Conservation (phyloP, 176 grass and related monocot species). For the Secale cereale region DNA sequence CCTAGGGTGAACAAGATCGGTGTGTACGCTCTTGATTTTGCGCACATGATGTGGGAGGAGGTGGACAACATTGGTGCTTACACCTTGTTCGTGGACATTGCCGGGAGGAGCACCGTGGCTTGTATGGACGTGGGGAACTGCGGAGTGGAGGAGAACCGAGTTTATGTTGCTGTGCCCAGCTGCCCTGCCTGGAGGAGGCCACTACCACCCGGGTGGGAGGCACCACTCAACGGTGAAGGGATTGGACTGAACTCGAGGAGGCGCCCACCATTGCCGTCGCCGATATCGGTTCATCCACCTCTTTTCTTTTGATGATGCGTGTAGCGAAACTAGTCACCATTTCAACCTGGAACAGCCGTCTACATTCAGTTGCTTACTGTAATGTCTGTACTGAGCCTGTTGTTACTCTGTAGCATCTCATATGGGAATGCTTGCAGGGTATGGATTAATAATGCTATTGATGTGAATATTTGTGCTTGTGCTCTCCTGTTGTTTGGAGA, state of each 20-base stretch:
- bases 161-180: constrained; percentile 4
- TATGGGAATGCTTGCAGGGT: background rate
- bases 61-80: constrained; percentile 23
- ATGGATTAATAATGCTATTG: background rate
- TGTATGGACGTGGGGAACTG: constrained; percentile 24
- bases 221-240: background rate
- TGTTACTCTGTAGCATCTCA: background rate
- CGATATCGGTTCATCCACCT: constrained; percentile 29
- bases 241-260: background rate
- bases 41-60: constrained; percentile 37
- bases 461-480: background rate
- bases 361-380: background rate
- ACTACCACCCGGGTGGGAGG: constrained; percentile 5
- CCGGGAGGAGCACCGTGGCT: background rate
- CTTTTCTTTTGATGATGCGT: constrained; percentile 35
- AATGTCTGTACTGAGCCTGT: background rate
- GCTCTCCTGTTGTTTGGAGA: background rate
- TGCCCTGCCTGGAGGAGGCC: constrained; percentile 5
- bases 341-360: background rate
- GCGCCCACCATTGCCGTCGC: background rate
- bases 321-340: background rate
- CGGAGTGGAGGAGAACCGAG: constrained; percentile 25
- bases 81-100: constrained; percentile 38
- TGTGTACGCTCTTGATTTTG: constrained; percentile 36
- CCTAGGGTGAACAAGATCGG: constrained; percentile 2